phyloP scores from a whole-genome alignment of 441 rosid genomes.

The Adansonia madagascariensis region DNA sequence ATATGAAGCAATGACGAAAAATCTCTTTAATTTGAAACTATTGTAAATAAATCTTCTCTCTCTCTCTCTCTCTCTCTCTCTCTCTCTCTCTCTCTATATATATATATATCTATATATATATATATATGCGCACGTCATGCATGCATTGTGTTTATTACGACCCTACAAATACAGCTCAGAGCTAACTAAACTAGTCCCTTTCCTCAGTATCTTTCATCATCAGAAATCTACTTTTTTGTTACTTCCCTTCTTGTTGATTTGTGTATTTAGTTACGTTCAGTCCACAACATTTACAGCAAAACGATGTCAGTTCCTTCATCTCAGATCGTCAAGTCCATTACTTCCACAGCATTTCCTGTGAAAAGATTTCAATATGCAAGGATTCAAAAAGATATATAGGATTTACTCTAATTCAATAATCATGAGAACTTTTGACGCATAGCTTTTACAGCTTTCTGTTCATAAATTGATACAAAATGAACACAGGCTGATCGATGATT shows the following conservation, averaged over 20 bases:
- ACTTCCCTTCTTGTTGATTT: neutral
- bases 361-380: conserved; percentile 7
- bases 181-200: neutral
- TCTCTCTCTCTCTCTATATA: too few relatives aligned
- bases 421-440: neutral
- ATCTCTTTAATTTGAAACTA: too few relatives aligned
- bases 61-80: too few relatives aligned
- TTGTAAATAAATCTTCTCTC: too few relatives aligned
- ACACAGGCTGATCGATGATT: neutral
- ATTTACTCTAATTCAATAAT: neutral
- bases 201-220: neutral
- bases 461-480: conserved; percentile 22
- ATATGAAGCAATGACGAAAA: too few relatives aligned
- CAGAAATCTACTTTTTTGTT: neutral
- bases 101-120: too few relatives aligned
- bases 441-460: neutral
- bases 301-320: neutral
- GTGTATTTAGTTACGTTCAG: neutral
- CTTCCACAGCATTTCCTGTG: neutral
- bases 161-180: conserved; percentile 11
- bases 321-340: conserved; percentile 6
- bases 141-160: neutral
- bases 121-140: too few relatives aligned
- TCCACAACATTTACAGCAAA: neutral
- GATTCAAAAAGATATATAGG: neutral